Base-by-base conservation (phyloP, 2,329 filamentous ascomycete genomes). In the Arthroderma sp. region DNA sequence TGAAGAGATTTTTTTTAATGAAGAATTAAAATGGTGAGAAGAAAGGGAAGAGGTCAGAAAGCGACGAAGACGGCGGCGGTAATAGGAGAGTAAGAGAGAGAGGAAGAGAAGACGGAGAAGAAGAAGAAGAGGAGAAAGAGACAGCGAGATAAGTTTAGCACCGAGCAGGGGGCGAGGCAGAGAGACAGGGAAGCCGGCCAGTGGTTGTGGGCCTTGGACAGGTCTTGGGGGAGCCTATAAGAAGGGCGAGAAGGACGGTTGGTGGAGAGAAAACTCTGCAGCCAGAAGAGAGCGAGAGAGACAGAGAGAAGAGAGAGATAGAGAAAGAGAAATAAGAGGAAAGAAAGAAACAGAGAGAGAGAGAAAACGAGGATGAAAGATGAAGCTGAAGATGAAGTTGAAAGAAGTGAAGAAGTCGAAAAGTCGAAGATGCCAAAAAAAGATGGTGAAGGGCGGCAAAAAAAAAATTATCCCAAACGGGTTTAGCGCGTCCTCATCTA, bases 21-120 rank as follows among this genome's bases (percentile, higher is more conserved):
- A 22, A 22, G 15, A 22, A 22, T 22, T 22, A 22, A 22, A 22
- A 22, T 22, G 15, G 15, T 22, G 15, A 22, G 15, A 22, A 36
- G 46, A 38, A 34, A 46, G 47, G 46, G 46, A 46, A 48, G 46
- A 45, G 34, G 46, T 51, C 50, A 54, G 52, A 56, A 55, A 51
- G 51, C 54, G 53, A 52, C 46, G 54, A 58, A 58, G 47, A 43
- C 45, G 44, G 46, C 40, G 48, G 43, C 40, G 30, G 46, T 40
- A 47, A 50, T 49, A 44, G 53, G 46, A 56, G 45, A 52, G 48
- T 49, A 51, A 54, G 49, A 46, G 49, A 48, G 48, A 39, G 42
- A 46, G 48, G 39, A 44, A 51, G 47, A 51, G 48, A 50, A 51
- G 51, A 30, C 51, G 43, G 40, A 45, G 22, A 46, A 44, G 40